phyloP scores from a whole-genome alignment of 805 yeast genomes.

The Sugiyamaella mastotermitis region DNA sequence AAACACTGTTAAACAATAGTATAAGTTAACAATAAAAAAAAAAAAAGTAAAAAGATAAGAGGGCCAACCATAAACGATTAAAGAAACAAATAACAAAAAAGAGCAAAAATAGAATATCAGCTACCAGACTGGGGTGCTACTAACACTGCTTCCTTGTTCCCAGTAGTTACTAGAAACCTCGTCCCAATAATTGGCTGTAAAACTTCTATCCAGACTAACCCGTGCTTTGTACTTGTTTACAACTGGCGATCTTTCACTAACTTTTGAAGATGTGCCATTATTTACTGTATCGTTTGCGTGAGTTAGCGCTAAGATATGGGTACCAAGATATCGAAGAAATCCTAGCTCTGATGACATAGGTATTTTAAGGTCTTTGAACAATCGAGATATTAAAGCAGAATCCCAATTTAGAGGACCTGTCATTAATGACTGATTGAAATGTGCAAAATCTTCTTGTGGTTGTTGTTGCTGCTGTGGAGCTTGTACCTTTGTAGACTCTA shows the following conservation, averaged over 20 bases:
- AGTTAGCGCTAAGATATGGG: conserved; percentile 6
- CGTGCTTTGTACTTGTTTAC: conserved; percentile 1
- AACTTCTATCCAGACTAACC: neutral
- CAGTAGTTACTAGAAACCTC: conserved; percentile 11
- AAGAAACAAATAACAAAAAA: neutral
- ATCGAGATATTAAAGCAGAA: conserved; percentile 7
- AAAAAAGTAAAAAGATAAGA: too few relatives aligned
- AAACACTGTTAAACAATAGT: too few relatives aligned
- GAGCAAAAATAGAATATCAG: neutral
- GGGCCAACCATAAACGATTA: too few relatives aligned
- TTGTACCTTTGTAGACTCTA: neutral
- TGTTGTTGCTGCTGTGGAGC: too few relatives aligned
- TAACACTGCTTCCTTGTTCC: conserved; percentile 14
- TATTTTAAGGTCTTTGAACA: conserved; percentile 14
- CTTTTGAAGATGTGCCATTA: too few relatives aligned
- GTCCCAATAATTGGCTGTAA: conserved; percentile 13
- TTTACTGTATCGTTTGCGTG: conserved; percentile 4
- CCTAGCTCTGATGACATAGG: conserved; percentile 12
- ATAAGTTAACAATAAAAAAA: too few relatives aligned
- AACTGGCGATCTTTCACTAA: too few relatives aligned
- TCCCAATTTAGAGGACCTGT: conserved; percentile 20
- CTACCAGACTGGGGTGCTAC: conserved; percentile 16
- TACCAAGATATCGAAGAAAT: conserved; percentile 14
- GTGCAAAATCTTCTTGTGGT: conserved; percentile 4
- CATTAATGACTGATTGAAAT: conserved; percentile 13